Evolutionary conservation across 1,284 basidiomycete species (phyloP), one percentile per base, ranked within the genome.

Genomic region (Austroboletus niveus): DNA sequence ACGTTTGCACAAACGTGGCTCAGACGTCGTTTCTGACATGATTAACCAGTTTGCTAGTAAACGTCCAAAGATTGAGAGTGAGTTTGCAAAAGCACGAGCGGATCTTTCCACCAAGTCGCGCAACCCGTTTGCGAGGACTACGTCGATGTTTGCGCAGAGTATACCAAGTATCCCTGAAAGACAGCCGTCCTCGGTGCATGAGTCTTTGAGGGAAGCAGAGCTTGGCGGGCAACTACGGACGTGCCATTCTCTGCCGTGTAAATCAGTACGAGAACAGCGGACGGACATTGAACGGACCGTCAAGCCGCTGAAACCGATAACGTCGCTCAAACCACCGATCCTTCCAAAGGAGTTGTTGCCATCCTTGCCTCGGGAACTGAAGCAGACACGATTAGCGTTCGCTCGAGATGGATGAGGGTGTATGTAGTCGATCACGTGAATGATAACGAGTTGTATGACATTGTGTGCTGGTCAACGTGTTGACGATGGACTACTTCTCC

Each of bases 401-500:
- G 8, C 31, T 36, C 38, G 47, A 45, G 45, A 49, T 41, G 40
- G 27, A 8, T 38, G 36, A 14, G 29, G 4, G 29, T 35, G 11
- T 15, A n/a, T 15, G 35, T 38, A 30, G 32, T 32, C 8, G 47
- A 40, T 66, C 60, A 68, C 55, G 66, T 65, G 60, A 47, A 45
- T 41, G 2, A 30, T 24, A 15, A 34, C 31, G 34, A 35, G 34
- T 8, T 27, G 27, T 8, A 35, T 30, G 36, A 12, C 24, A 14
- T 5, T 8, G 42, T 35, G n/a, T n/a, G 12, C 34, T 12, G 30
- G n/a, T 9, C 34, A n/a, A 45, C 24, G 27, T 29, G 30, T 35
- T 27, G 42, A 47, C 48, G 42, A 90, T 91, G 87, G 88, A 91
- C 61, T 92, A 92, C 65, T 92, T 92, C 64, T 86, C 87, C 48